Evolutionary conservation across 2,329 filamentous ascomycete species (phyloP).

Genomic region (Aspergillus ochraceus): DNA sequence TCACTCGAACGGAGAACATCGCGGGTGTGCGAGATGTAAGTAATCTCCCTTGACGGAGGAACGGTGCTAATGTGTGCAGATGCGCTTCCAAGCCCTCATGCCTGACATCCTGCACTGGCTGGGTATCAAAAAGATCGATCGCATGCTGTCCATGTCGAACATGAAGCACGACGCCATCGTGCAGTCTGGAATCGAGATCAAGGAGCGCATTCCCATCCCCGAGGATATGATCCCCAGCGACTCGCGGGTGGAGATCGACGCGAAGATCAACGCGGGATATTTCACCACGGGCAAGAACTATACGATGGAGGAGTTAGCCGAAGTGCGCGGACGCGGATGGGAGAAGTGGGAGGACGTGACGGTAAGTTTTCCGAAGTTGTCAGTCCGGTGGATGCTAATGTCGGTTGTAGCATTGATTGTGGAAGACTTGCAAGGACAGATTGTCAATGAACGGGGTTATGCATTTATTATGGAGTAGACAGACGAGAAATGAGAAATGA

Average conservation of each 20-base stretch:
- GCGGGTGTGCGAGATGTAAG: conserved; percentile 77
- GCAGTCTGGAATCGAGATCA: conserved; percentile 65
- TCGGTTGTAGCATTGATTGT: conserved; percentile 20
- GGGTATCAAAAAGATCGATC: conserved; percentile 96
- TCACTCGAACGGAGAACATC: conserved; percentile 96
- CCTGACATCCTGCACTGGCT: conserved; percentile 97
- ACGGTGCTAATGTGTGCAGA: conserved; percentile 49
- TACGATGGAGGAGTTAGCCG: conserved; percentile 79
- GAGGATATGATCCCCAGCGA: conserved; percentile 93
- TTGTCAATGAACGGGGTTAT: no score
- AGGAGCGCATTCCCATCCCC: conserved; percentile 86
- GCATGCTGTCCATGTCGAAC: conserved; percentile 98
- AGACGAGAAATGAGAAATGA: neutral
- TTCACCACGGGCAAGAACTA: conserved; percentile 88
- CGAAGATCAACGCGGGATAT: conserved; percentile 90
- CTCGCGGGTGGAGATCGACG: conserved; percentile 96
- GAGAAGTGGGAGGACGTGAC: conserved; percentile 63
- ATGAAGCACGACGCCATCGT: conserved; percentile 57
- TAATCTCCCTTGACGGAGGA: neutral
- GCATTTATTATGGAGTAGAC: neutral
- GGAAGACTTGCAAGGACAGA: neutral
- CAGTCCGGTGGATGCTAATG: conserved; percentile 5
- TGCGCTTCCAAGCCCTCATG: conserved; percentile 98
- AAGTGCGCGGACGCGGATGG: conserved; percentile 88
- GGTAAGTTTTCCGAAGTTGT: conserved; percentile 21